A percentile compares a stretch with the other conserved stretches of the same genome.
Conservation (phyloP, 768 basidiomycete genomes). For the Lactifluus pinguis region DNA sequence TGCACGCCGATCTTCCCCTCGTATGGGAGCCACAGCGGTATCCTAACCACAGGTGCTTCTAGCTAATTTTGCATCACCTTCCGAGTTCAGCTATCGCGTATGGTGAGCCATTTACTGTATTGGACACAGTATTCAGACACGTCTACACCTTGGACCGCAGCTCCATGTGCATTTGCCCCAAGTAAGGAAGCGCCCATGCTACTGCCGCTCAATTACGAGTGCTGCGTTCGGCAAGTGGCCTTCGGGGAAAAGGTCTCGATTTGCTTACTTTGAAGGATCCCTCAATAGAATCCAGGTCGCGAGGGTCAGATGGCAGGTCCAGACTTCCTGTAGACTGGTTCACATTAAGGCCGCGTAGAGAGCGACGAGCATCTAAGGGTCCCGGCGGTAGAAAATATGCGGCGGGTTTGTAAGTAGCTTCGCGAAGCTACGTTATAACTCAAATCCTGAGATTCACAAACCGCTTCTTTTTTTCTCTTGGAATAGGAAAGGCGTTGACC, state of each 20-base stretch:
- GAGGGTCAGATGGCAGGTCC: conserved; percentile 14
- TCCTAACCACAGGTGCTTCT: conserved; percentile 17
- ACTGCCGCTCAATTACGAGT: conserved; percentile 24
- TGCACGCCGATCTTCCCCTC: neutral
- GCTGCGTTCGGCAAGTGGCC: conserved; percentile 19
- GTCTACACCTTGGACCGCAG: no score
- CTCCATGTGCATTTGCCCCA: no score
- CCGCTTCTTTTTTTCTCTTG: no score
- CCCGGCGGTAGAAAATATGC: neutral
- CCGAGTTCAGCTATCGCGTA: neutral
- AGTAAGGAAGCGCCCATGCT: conserved; percentile 22
- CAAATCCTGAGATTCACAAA: neutral
- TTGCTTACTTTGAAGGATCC: conserved; percentile 27
- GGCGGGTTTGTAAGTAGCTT: neutral
- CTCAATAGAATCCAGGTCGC: conserved; percentile 22
- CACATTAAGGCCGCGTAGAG: neutral
- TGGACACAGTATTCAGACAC: conserved; percentile 22
- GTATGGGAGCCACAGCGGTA: conserved; percentile 24
- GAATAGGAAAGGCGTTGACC: no score
- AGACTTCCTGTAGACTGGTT: conserved; percentile 5
- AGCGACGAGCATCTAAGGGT: neutral
- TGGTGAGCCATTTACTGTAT: conserved; percentile 21
- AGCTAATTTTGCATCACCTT: neutral
- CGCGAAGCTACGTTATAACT: neutral
- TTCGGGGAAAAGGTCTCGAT: conserved; percentile 20